Base-by-base conservation (phyloP, 805 yeast genomes). In the Metschnikowia gelsemii region DNA sequence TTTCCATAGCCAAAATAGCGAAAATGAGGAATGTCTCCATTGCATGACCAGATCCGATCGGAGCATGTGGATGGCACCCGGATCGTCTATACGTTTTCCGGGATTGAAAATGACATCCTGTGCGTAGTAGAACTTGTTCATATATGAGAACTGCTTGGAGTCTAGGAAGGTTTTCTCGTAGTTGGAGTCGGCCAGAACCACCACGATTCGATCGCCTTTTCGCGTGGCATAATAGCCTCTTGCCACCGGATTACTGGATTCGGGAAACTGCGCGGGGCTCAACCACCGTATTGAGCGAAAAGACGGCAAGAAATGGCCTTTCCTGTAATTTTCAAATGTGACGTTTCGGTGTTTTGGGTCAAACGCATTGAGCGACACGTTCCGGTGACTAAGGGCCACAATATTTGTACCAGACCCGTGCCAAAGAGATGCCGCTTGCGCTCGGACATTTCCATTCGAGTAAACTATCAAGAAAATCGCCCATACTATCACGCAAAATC, bases 21-120 rank as follows among this genome's bases (percentile, higher is more conserved):
- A 61, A 38, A 66, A 63, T 8, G 50, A 41, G 60, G 65, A 68
- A 38, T 65, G 66, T 33, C 75, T 51, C 72, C 72, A 70, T 53
- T 80, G 76, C 22, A 57, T 54, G 11, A 59, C 56, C 9, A 46
- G 42, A 41, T 86, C 75, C 0, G 93, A 72, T 4, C 63, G 62
- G 2, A 88, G 58, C 9, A 91, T 58, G 1, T 80, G 83, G 52
- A 65, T 42, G 14, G 55, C 72, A 17, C 72, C 62, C 2, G 37
- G 34, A 28, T 70, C 64, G 49, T 75, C 78, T 6, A 82, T 62
- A 4, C 71, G 62, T 9, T 72, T 55, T 0, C 64, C 50, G 5
- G 72, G 68, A 35, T 66, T 62, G 1, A 83, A 66, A 0, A 46
- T 34, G 32, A 76, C 59, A 2, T 59, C 62, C 0, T 56, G 49